Percentiles rank a stretch among this genome's conserved stretches.
phyloP scores from a whole-genome alignment of 2,329 filamentous ascomycete genomes.

The Ophiostoma montium region DNA sequence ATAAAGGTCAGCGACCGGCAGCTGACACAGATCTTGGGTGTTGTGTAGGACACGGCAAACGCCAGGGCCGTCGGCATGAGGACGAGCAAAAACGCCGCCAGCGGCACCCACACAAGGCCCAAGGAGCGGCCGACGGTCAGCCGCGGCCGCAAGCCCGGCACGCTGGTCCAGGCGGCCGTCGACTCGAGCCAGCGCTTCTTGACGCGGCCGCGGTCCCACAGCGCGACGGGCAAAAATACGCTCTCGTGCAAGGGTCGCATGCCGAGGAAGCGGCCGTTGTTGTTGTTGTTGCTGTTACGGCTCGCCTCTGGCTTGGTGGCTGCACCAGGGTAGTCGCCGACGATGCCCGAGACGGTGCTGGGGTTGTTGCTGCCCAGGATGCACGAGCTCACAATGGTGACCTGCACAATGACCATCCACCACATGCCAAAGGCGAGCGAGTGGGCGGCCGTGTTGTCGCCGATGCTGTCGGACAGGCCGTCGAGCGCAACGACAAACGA shows the following conservation, averaged over 20 bases:
- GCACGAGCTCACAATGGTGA: constrained; percentile 3
- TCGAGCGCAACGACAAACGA: background rate
- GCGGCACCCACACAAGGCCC: background rate
- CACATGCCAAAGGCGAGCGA: constrained; percentile 4
- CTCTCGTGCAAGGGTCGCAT: constrained; percentile 1
- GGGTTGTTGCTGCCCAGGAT: constrained; percentile 4
- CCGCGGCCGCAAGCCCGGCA: background rate
- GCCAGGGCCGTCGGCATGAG: background rate
- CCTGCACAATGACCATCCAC: constrained; percentile 4
- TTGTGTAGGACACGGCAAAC: constrained; percentile 1
- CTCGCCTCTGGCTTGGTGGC: no score
- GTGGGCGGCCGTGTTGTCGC: constrained; percentile 2
- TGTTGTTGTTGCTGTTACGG: no score
- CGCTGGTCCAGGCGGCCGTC: background rate
- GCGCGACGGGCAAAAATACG: constrained; percentile 1
- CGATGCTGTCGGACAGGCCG: background rate
- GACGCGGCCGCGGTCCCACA: constrained; percentile 2
- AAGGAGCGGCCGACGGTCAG: background rate
- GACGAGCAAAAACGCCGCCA: background rate
- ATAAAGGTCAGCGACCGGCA: constrained; percentile 2
- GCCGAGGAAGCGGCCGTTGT: background rate
- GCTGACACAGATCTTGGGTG: constrained; percentile 2
- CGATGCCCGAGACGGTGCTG: constrained; percentile 2
- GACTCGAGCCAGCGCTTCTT: constrained; percentile 1
- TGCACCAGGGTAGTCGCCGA: background rate